Conservation (phyloP, 768 basidiomycete genomes). For the Boletus subparvulus region DNA sequence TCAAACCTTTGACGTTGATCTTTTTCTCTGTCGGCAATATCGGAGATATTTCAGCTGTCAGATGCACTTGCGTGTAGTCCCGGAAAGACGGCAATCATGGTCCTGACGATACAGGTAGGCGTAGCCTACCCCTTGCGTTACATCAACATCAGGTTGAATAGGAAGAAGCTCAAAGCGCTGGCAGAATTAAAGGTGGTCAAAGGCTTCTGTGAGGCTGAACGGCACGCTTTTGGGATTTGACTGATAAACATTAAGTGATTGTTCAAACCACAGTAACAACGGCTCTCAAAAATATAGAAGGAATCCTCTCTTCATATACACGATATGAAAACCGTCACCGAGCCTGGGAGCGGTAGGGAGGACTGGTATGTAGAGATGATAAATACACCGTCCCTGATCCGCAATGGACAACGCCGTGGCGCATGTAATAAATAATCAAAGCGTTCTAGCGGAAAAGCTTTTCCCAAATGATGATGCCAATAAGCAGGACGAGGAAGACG, state of each 20-base stretch:
- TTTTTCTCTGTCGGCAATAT: constrained; percentile 24
- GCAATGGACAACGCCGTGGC: constrained; percentile 7
- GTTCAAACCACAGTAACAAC: neutral
- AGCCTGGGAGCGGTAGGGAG: neutral
- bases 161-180: constrained; percentile 13
- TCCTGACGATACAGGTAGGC: constrained; percentile 24
- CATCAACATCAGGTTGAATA: constrained; percentile 26
- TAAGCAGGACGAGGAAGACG: constrained; percentile 77
- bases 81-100: constrained; percentile 35
- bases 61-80: constrained; percentile 31
- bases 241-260: constrained; percentile 26
- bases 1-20: constrained; percentile 20
- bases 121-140: constrained; percentile 18
- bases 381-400: constrained; percentile 27
- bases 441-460: constrained; percentile 54
- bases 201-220: too few species aligned
- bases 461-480: constrained; percentile 76
- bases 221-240: constrained; percentile 31
- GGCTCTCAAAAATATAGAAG: constrained; percentile 11
- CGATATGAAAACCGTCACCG: constrained; percentile 16
- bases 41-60: constrained; percentile 24
- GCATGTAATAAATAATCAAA: constrained; percentile 16
- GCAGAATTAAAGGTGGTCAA: constrained; percentile 15
- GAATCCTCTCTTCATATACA: constrained; percentile 38
- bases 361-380: constrained; percentile 22